Base-by-base conservation (phyloP, 768 basidiomycete genomes). In the Auricularia sp. region DNA sequence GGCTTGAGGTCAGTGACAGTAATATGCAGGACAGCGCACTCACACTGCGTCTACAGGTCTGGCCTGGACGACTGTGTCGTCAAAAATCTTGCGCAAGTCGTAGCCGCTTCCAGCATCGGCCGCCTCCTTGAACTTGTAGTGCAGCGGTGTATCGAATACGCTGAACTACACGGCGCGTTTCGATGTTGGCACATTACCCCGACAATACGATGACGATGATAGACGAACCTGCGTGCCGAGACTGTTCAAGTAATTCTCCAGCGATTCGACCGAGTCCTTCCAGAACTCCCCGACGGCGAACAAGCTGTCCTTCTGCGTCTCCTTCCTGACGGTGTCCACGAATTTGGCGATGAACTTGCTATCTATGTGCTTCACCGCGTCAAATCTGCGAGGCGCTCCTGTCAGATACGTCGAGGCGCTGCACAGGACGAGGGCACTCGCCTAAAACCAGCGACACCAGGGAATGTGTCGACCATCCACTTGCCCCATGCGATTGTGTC, bases 221-320 rank as follows among this genome's bases (percentile, higher is more conserved):
- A 14, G 39, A 42, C 64, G 5, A 51, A 21, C 47, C 65, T 39
- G 71, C 12, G 76, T 72, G 21, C 69, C 72, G 14, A 72, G 66
- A 1, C 61, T 21, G 34, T 65, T 36, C 1, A 73, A 65, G 64
- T 73, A 73, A 34, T 21, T 59, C 62, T 72, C 72, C 18, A 73
- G 64, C 63, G 68, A 69, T 11, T 66, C 67, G 18, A 69, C 3
- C n/a, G 72, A 72, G 64, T 77, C 77, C 63, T 78, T 74, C 78
- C 78, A 79, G 69, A 78, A 79, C 66, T 80, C 80, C 23, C 80
- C 80, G 7, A 80, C 78, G 34, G 77, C 77, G 71, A 80, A 81
- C 61, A 79, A 64, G 35, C 69, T 69, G 61, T 73, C 72, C 61
- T 76, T 76, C 18, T 72, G 68, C 11, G 74, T 72, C 56, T 70